These are phyloP conservation scores for Sphagnurus paluster DNA, from an alignment of 1,284 basidiomycete species.

Conservation along the genomic window DNA sequence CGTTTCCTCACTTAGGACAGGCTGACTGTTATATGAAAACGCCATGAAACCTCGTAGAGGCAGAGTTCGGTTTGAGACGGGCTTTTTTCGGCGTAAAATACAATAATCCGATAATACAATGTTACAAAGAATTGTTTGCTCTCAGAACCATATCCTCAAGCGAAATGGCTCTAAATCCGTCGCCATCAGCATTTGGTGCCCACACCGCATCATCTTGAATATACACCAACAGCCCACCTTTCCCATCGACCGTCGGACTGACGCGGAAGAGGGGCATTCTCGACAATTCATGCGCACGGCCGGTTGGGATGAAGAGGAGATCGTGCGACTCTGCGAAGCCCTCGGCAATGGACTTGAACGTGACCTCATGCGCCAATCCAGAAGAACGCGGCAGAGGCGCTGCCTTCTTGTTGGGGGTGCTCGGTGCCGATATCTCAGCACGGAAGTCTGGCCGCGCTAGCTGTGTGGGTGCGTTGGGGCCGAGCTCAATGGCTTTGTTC, in stretches of 20 bases:
- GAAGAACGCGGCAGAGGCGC: conserved; percentile 35
- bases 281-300: conserved; percentile 77
- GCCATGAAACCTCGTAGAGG: too few species aligned
- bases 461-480: conserved; percentile 65
- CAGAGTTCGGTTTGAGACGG: too few species aligned
- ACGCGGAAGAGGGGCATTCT: conserved; percentile 88
- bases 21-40: too few species aligned
- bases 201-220: conserved; percentile 88
- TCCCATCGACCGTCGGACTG: conserved; percentile 75
- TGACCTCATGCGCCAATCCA: conserved; percentile 71
- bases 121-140: conserved; percentile 37
- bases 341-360: conserved; percentile 90
- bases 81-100: not conserved
- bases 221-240: conserved; percentile 83
- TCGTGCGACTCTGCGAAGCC: conserved; percentile 84
- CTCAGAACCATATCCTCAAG: conserved; percentile 72
- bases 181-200: conserved; percentile 55
- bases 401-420: conserved; percentile 26
- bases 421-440: conserved; percentile 35
- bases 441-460: conserved; percentile 67
- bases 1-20: too few species aligned
- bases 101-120: not conserved
- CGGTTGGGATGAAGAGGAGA: conserved; percentile 85
- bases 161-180: conserved; percentile 61
- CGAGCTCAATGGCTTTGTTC: conserved; percentile 88